Base-by-base conservation (phyloP, 139 green algal genomes). In the Picochlorum costavermella region DNA sequence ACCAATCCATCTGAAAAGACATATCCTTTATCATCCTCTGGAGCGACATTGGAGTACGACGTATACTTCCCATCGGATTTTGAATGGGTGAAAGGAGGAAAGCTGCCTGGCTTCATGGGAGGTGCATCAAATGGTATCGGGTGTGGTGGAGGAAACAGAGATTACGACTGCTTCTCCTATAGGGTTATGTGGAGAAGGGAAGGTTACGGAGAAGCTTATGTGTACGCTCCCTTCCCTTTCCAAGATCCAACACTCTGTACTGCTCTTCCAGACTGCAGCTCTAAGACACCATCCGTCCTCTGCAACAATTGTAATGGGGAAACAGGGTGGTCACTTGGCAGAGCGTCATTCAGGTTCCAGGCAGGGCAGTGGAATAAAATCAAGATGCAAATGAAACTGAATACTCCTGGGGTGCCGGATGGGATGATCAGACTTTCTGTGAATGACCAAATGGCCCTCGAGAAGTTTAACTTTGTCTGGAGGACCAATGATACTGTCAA, bases 171-270 rank as follows among this genome's bases (percentile, higher is more conserved):
- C 31, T 70, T 58, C 25, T 70, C 64, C 9, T 60, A 31, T 20
- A 28, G 64, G 11, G 26, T 70, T 2, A 70, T 70, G 64, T 70
- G 64, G 64, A n/a, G 64, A 45, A 50, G 49, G 25, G 64, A 70
- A 31, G 64, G 64, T 9, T 49, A 65, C 5, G 64, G 64, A 5
- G 64, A 70, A 46, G 64, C 64, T 6, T 70, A 70, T 23, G 50
- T 70, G 1, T 70, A 70, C 25, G 49, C 63, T 5, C 64, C 64
- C 28, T n/a, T 48, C 14, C 49, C 45, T 14, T 49, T 31, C 10
- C 64, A 70, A 49, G 46, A 29, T 8, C 28, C 50, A 30, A 51
- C 48, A 23, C 64, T 70, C 11, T 70, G 64, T 2, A 0, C 9
- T 16, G 23, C 25, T 9, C 26, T 43, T 33, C 50, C 46, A 45